Percentiles rank a stretch among this genome's conserved stretches.
Conservation (phyloP, 2,329 filamentous ascomycete genomes). For the Parastagonospora nodorum region DNA sequence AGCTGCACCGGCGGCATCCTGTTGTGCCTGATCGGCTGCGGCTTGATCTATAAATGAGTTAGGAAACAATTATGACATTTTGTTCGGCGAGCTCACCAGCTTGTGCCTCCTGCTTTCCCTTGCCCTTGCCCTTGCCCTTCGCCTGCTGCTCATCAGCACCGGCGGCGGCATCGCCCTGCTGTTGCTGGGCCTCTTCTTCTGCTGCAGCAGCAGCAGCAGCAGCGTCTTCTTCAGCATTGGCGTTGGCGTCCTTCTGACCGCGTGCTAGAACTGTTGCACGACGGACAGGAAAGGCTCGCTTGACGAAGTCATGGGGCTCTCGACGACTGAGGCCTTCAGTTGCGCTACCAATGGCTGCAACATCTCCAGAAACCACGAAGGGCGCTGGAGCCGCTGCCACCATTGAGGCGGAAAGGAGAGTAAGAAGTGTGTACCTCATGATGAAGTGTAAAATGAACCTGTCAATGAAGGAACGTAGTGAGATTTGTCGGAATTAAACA, state of each 20-base stretch:
- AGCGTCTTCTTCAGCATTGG: conserved; percentile 8
- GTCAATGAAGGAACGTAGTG: conserved; percentile 24
- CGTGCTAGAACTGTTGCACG: conserved; percentile 29
- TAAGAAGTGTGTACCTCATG: conserved; percentile 45
- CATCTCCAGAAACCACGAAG: conserved; percentile 33
- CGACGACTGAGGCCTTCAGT: conserved; percentile 28
- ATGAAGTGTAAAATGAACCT: conserved; percentile 17
- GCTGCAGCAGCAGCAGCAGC: conserved; percentile 6
- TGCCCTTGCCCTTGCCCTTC: conserved; percentile 2
- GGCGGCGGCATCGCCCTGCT: neutral
- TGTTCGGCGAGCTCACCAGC: neutral
- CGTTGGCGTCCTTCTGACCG: conserved; percentile 12
- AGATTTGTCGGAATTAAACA: conserved; percentile 28
- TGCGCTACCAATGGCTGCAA: conserved; percentile 21
- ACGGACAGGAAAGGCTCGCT: conserved; percentile 33
- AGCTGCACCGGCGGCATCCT: neutral
- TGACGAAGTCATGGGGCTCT: conserved; percentile 32
- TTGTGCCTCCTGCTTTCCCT: conserved; percentile 2
- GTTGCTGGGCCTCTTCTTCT: conserved; percentile 6
- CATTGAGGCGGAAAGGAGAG: conserved; percentile 41
- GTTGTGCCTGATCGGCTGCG: neutral
- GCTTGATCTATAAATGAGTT: neutral
- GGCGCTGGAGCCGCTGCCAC: conserved; percentile 39
- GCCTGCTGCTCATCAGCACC: conserved; percentile 2
- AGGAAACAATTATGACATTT: too few species aligned